Conservation (phyloP, 495 filamentous ascomycete species). For the Pyrenula aspistea region DNA sequence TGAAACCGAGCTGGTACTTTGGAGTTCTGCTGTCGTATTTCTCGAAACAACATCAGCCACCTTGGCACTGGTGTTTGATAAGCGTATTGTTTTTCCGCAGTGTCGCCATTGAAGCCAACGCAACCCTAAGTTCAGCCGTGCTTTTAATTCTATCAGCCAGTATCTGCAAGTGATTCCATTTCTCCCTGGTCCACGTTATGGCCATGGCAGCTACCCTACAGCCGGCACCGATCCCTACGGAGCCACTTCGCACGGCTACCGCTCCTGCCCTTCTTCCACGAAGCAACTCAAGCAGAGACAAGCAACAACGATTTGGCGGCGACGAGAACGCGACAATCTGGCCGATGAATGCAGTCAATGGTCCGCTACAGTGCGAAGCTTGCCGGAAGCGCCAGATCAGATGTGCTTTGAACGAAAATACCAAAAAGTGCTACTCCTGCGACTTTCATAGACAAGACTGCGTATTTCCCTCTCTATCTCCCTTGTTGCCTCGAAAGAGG, state of each 20-base stretch:
- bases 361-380: constrained; percentile 43
- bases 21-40: too few species aligned
- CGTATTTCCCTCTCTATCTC: constrained; percentile 31
- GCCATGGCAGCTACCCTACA: not conserved
- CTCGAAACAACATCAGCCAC: too few species aligned
- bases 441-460: constrained; percentile 42
- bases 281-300: not conserved
- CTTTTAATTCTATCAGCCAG: not conserved
- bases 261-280: not conserved
- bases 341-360: not conserved
- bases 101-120: too few species aligned
- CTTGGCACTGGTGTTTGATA: too few species aligned
- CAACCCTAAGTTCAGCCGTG: not conserved
- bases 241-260: not conserved
- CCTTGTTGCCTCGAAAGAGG: constrained; percentile 61
- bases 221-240: not conserved
- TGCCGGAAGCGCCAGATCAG: constrained; percentile 77
- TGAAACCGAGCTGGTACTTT: too few species aligned
- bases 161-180: not conserved
- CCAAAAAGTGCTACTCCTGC: constrained; percentile 41
- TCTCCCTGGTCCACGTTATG: not conserved
- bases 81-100: too few species aligned
- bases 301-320: not conserved
- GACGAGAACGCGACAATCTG: not conserved
- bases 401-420: constrained; percentile 68